phyloP scores from a whole-genome alignment of 2,329 filamentous ascomycete species.

The Colletotrichum cereale region DNA sequence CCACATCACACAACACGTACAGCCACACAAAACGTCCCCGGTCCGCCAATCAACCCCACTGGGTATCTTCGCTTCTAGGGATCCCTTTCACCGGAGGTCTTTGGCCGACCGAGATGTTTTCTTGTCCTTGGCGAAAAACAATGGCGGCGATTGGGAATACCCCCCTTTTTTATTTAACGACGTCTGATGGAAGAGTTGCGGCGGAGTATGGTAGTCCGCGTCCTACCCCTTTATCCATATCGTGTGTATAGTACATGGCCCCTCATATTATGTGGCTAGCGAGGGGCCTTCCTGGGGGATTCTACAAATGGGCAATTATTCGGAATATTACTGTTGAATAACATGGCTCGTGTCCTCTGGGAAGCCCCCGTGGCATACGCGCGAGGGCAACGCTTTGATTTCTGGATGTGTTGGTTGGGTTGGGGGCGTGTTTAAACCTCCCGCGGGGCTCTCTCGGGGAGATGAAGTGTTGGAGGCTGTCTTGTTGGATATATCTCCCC shows the following conservation, averaged over 20 bases:
- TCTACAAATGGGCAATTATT: neutral
- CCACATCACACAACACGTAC: neutral
- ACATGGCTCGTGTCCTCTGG: neutral
- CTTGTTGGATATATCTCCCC: conserved; percentile 13
- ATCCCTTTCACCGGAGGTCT: conserved; percentile 11
- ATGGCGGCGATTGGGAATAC: conserved; percentile 25
- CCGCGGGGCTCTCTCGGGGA: too few species aligned
- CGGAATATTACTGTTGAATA: conserved; percentile 7
- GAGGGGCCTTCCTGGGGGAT: neutral
- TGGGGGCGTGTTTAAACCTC: neutral
- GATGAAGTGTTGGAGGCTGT: neutral
- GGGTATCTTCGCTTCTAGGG: conserved; percentile 20
- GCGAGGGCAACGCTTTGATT: neutral
- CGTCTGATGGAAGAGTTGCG: conserved; percentile 34
- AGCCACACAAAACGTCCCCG: conserved; percentile 6
- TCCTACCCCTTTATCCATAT: conserved; percentile 35
- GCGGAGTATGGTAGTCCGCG: conserved; percentile 26
- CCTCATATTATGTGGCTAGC: conserved; percentile 30
- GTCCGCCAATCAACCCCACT: conserved; percentile 14
- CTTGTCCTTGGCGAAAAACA: conserved; percentile 12
- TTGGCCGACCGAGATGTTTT: conserved; percentile 17
- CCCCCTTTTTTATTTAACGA: conserved; percentile 25
- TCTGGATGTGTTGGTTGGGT: neutral
- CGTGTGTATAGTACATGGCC: conserved; percentile 39
- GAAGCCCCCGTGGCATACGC: neutral